Evolutionary conservation across 202 grass and related monocot genomes (phyloP), one percentile per base, ranked within the genome.

Genomic region (Brachypodium distachyon): DNA sequence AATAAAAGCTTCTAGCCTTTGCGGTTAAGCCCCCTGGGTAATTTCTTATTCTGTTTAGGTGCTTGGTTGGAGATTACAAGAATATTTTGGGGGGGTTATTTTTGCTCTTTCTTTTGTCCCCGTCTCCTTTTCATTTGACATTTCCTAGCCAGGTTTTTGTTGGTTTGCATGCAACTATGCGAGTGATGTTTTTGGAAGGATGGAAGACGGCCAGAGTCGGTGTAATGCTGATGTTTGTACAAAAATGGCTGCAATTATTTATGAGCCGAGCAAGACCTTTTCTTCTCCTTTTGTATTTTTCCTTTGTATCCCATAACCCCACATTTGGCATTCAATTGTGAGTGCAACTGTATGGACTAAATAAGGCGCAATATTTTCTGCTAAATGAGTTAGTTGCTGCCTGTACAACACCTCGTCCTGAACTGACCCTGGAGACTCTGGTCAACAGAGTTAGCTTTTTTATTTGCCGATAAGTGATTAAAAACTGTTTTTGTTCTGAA

Each of bases 101-200:
- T 1, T 29, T 39, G 2, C 9, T 60, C 18, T 38, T 12, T 7
- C 0, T 1, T 27, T 31, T 22, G 13, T 9, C 25, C 40, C n/a
- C 32, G 39, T 53, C 50, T 68, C 80, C 26, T 51, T 78, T 67
- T 74, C 80, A 44, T 52, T 55, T 61, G 60, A 79, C 34, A 61
- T 34, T 69, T 80, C 53, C 8, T 70, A 79, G 75, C 43, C 59
- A 79, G 27, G 31, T 78, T 38, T 67, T 87, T 61, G 53, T 59
- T 79, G 22, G 34, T 10, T 79, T 56, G 59, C 67, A 12, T 51
- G 26, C 5, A 47, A 18, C 58, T 58, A 18, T 50, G 36, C 12
- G 13, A 67, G 68, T 67, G 44, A 34, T 43, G 34, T 54, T 57
- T 67, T 80, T 60, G 83, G 52, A 81, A 43, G 52, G 39, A 41